Conservation (phyloP, 2,329 filamentous ascomycete genomes). For the Xylariaceae sp. region DNA sequence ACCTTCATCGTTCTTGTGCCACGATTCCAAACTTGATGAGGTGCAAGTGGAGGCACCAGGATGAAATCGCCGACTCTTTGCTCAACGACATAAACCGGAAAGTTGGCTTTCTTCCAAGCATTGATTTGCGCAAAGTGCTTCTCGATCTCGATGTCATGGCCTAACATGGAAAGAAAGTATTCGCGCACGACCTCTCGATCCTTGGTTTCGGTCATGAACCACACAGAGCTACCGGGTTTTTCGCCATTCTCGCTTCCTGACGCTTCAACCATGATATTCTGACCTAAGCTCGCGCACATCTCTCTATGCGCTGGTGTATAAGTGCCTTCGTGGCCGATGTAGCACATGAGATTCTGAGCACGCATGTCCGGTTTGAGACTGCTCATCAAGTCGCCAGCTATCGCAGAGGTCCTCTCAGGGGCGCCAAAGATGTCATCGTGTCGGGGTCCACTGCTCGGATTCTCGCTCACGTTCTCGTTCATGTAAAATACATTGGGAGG, state of each 20-base stretch:
- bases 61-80: constrained; percentile 90
- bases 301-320: constrained; percentile 94
- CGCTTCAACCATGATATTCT: constrained; percentile 97
- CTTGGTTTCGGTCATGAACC: constrained; percentile 98
- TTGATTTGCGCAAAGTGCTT: constrained; percentile 95
- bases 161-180: constrained; percentile 88
- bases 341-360: constrained; percentile 96
- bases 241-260: constrained; percentile 71
- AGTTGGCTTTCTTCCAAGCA: constrained; percentile 91
- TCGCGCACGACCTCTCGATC: constrained; percentile 87
- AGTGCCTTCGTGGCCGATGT: constrained; percentile 94
- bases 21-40: constrained; percentile 97
- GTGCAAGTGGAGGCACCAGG: constrained; percentile 87
- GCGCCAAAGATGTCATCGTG: constrained; percentile 44
- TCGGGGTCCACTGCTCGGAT: constrained; percentile 20
- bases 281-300: constrained; percentile 94
- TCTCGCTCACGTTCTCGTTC: constrained; percentile 64
- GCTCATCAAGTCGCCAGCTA: constrained; percentile 91
- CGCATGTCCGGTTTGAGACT: constrained; percentile 82
- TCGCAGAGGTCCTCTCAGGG: constrained; percentile 56
- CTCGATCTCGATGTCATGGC: constrained; percentile 95
- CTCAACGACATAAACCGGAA: constrained; percentile 88
- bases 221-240: constrained; percentile 83
- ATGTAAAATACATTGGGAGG: constrained; percentile 84
- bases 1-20: constrained; percentile 96